Conservation (phyloP, 306 rosid species). For the apple (Malus domestica) region ASM211411v1 NC_041789.1:15912001-15912500, state of each 20-base stretch:
- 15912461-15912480: not conserved
- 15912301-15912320: slow-evolving; percentile 12
- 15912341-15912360: not conserved
- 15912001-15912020: no score
- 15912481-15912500: not conserved
- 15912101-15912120: no score
- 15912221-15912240: no score
- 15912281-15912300: not conserved
- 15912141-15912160: no score
- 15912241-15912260: not conserved
- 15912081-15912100: no score
- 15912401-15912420: not conserved
- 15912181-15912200: no score
- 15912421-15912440: not conserved
- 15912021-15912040: no score
- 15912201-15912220: no score
- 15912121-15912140: no score
- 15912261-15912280: not conserved
- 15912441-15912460: not conserved
- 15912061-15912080: no score
- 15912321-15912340: slow-evolving; percentile 16
- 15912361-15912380: slow-evolving; percentile 17
- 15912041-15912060: no score
- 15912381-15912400: not conserved
- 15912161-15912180: no score